phyloP scores from a whole-genome alignment of 768 basidiomycete species.

The Pulveroboletus sp. region DNA sequence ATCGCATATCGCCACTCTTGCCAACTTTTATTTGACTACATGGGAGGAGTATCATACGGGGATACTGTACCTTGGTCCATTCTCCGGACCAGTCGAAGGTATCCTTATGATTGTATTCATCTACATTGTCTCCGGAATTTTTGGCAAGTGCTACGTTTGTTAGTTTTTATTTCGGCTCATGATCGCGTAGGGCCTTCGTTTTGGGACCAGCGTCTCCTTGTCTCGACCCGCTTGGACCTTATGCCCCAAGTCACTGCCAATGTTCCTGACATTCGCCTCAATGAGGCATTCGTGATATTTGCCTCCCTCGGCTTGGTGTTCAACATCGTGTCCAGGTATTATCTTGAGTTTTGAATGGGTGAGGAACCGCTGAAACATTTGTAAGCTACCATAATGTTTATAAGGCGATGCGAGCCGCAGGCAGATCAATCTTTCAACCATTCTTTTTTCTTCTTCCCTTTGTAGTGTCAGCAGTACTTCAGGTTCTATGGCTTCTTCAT shows the following conservation, averaged over 20 bases:
- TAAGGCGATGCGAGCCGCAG: slow-evolving; percentile 43
- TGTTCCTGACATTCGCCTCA: slow-evolving; percentile 69
- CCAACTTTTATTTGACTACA: slow-evolving; percentile 71
- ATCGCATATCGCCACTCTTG: slow-evolving; percentile 66
- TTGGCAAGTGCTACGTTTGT: slow-evolving; percentile 42
- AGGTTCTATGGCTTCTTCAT: slow-evolving; percentile 77
- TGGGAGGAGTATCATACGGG: slow-evolving; percentile 92
- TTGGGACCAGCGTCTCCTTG: slow-evolving; percentile 72
- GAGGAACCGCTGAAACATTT: slow-evolving; percentile 1
- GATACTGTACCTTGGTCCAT: slow-evolving; percentile 84
- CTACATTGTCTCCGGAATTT: slow-evolving; percentile 74
- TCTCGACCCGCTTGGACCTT: slow-evolving; percentile 52
- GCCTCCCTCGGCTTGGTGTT: slow-evolving; percentile 63
- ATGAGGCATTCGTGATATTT: slow-evolving; percentile 86
- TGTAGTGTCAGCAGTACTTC: slow-evolving; percentile 60
- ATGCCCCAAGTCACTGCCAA: slow-evolving; percentile 42
- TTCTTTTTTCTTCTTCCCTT: slow-evolving; percentile 80
- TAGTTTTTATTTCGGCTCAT: neutral
- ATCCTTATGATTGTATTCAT: slow-evolving; percentile 81
- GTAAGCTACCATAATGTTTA: slow-evolving; percentile 81
- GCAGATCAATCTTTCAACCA: slow-evolving; percentile 47
- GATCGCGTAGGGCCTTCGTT: slow-evolving; percentile 58
- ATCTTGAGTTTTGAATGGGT: neutral
- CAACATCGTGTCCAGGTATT: slow-evolving; percentile 74
- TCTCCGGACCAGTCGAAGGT: slow-evolving; percentile 96